Base-by-base conservation (phyloP, 495 filamentous ascomycete species). In the Penicillium pancosmium region DNA sequence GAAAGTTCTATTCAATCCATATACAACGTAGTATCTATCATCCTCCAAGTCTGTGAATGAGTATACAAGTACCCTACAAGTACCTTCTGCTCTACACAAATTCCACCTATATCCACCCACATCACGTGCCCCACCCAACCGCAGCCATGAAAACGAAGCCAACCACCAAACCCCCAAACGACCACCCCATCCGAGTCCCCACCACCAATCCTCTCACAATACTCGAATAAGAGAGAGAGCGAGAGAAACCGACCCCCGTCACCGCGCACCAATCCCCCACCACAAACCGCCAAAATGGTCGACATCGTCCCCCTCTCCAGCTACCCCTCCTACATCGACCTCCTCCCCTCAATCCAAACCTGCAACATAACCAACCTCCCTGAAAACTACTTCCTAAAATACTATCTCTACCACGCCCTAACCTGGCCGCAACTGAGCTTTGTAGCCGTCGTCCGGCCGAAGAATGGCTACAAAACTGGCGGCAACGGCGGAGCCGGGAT, bases 351-450 rank as follows among this genome's bases (percentile, higher is more conserved):
- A 64, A 93, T 98, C 67, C 94, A 98, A 80, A 90, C 92, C 76
- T 92, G 94, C 64, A 98, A 98, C 80, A 91, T 98, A 73, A 96
- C 96, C 70, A 98, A 98, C 79, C 83, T 98, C 31, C 94, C 94
- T 65, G 94, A 98, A 78, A 98, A 98, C 82, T 98, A 98, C 84
- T 98, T 97, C 76, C 86, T 95, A 77, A 98, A 98, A 84, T 98
- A 98, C 83, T 98, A 98, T 83, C 90, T 98, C 67, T 98, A 98
- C 85, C 94, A 98, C 76, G 94, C 94, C 7, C 85, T 97, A 54
- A 94, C 91, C 52, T 98, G 94, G 94, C 94, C 94, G 9, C 93
- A 97, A 72, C 86, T 98, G 51, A 93, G 88, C 66, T 98, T 91
- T 75, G 94, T 98, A 33, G 94, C 94, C 54, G 93, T 98, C 66